These are phyloP conservation scores for Nectriaceae sp. DNA, from an alignment of 2,329 filamentous ascomycete genomes.

Conservation along the genomic window DNA sequence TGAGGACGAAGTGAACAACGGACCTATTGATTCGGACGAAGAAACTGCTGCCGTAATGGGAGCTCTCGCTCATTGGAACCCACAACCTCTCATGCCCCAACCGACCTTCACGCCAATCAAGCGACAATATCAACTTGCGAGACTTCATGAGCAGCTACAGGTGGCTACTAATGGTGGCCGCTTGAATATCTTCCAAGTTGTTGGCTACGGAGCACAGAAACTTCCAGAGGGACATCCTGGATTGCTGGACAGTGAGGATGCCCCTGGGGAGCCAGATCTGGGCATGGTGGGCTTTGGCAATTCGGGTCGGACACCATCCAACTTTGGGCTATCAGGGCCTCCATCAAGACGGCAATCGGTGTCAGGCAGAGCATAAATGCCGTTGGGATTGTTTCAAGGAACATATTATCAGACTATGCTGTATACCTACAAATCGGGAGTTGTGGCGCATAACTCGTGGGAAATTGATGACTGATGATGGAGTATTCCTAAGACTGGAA, in stretches of 20 bases:
- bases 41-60: slow-evolving; percentile 89
- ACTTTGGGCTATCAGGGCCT: slow-evolving; percentile 46
- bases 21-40: slow-evolving; percentile 90
- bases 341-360: slow-evolving; percentile 49
- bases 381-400: too few relatives aligned
- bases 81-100: slow-evolving; percentile 74
- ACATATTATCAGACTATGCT: background rate
- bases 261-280: slow-evolving; percentile 58
- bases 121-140: slow-evolving; percentile 62
- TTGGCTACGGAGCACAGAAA: slow-evolving; percentile 57
- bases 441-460: background rate
- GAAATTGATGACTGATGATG: background rate
- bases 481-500: background rate
- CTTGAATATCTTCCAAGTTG: slow-evolving; percentile 65
- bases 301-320: slow-evolving; percentile 37
- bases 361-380: slow-evolving; percentile 44
- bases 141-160: slow-evolving; percentile 66
- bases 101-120: slow-evolving; percentile 62
- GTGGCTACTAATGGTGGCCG: slow-evolving; percentile 67
- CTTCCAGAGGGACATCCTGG: slow-evolving; percentile 52
- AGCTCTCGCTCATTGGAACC: slow-evolving; percentile 73
- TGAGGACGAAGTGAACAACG: slow-evolving; percentile 76
- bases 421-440: background rate
- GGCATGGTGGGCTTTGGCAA: slow-evolving; percentile 40
- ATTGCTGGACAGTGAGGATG: slow-evolving; percentile 53